Base-by-base conservation (phyloP, 768 basidiomycete species). In the Sporobolomyces roseus region DNA sequence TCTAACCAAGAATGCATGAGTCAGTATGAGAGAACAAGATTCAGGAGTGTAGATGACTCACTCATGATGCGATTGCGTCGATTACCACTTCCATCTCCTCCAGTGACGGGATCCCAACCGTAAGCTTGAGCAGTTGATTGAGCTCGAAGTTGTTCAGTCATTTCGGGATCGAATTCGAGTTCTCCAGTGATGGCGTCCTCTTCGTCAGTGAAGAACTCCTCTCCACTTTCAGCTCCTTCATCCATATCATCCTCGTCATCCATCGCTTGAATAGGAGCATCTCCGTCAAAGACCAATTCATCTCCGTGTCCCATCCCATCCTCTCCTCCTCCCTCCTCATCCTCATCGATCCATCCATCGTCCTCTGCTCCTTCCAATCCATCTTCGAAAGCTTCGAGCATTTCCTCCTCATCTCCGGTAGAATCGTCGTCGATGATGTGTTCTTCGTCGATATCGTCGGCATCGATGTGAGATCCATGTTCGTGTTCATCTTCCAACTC, bases 401-500 rank as follows among this genome's bases (percentile, higher is more conserved):
- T 87, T 61, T 92, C 91, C 64, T 86, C 88, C 4, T 88, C 90
- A 23, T 87, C 87, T 21, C 86, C 77, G 36, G 73, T 88, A 4
- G 52, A 59, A 9, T 85, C 90, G n/a, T 85, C 75, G n/a, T 75
- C 77, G 45, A 72, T 30, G 27, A 65, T 29, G 56, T 67, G 61
- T 30, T 65, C 68, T 49, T 70, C 67, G 1, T 61, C 71, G 38
- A 56, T 45, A 41, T 66, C 68, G 25, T n/a, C 29, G 5, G 35
- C 51, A 21, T 55, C 38, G 27, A 63, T 27, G 61, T 74, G 78
- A 74, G 65, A 73, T 14, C 81, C 77, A 77, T 85, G 89, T 65
- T 87, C 84, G 12, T 83, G 83, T 70, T 90, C 90, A 66, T 91
- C 90, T 88, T 91, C n/a, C n/a, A n/a, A n/a, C n/a, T n/a, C 90